phyloP scores from a whole-genome alignment of 352 stramenopile species.

The Pilasporangium apinafurcum region DNA sequence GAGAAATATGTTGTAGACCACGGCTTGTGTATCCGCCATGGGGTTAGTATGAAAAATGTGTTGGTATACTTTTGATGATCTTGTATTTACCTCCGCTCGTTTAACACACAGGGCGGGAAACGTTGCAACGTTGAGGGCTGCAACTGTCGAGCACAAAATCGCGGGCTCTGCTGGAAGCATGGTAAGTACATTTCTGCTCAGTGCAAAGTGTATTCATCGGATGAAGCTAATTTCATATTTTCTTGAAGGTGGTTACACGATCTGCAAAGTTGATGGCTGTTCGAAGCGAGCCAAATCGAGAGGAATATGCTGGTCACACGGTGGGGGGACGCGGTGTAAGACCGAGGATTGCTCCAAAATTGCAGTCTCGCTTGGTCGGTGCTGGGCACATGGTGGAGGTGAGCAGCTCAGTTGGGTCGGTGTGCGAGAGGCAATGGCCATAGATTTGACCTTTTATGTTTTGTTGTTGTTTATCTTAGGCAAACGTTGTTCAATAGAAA shows the following conservation, averaged over 20 bases:
- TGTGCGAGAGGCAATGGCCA: no score
- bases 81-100: constrained; percentile 4
- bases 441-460: no score
- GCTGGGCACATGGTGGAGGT: no score
- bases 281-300: no score
- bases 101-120: constrained; percentile 30
- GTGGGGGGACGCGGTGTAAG: no score
- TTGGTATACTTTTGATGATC: neutral
- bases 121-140: constrained; percentile 40
- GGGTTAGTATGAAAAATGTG: no score
- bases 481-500: constrained; percentile 32
- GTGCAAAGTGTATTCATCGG: constrained; percentile 6
- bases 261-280: no score
- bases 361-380: no score
- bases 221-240: constrained; percentile 13
- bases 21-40: constrained; percentile 33
- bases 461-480: constrained; percentile 11
- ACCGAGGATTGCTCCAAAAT: no score
- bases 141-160: constrained; percentile 46
- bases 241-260: constrained; percentile 15
- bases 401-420: no score
- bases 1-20: no score
- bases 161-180: constrained; percentile 49
- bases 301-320: no score
- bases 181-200: constrained; percentile 2